phyloP scores from a whole-genome alignment of 2,329 filamentous ascomycete species.

The Colletotrichum higginsianum region DNA sequence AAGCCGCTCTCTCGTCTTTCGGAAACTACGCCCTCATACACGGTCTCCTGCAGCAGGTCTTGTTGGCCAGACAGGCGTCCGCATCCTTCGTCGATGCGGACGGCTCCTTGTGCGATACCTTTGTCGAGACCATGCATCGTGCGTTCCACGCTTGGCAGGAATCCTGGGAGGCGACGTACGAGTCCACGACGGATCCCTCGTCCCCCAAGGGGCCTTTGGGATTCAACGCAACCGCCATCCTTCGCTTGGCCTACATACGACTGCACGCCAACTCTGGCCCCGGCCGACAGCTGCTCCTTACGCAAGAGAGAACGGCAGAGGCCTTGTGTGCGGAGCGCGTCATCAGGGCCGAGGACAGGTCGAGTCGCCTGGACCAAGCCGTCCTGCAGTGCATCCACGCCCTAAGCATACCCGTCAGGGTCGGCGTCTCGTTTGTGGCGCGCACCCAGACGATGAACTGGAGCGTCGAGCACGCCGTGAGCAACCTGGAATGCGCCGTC shows the following conservation, averaged over 20 bases:
- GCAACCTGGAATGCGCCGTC: conserved; percentile 66
- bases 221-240: conserved; percentile 57
- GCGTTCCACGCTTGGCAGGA: conserved; percentile 66
- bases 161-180: conserved; percentile 66
- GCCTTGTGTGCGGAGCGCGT: conserved; percentile 55
- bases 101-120: no score
- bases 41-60: conserved; percentile 68
- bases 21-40: conserved; percentile 69
- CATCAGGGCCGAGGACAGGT: conserved; percentile 47
- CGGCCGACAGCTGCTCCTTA: conserved; percentile 63
- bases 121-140: conserved; percentile 57
- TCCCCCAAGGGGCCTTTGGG: conserved; percentile 67
- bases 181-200: conserved; percentile 67
- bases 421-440: conserved; percentile 68
- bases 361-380: conserved; percentile 63
- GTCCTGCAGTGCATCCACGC: conserved; percentile 68
- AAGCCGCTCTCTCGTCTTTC: conserved; percentile 59
- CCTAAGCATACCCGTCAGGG: conserved; percentile 66
- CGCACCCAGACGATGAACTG: conserved; percentile 68
- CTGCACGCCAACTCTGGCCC: conserved; percentile 41
- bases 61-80: conserved; percentile 59
- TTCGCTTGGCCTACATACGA: conserved; percentile 50
- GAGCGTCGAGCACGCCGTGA: conserved; percentile 69
- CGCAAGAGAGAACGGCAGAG: conserved; percentile 58
- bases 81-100: background rate